Base-by-base conservation (phyloP, 2,329 filamentous ascomycete species). In the Domatiomyces catenatus region DNA sequence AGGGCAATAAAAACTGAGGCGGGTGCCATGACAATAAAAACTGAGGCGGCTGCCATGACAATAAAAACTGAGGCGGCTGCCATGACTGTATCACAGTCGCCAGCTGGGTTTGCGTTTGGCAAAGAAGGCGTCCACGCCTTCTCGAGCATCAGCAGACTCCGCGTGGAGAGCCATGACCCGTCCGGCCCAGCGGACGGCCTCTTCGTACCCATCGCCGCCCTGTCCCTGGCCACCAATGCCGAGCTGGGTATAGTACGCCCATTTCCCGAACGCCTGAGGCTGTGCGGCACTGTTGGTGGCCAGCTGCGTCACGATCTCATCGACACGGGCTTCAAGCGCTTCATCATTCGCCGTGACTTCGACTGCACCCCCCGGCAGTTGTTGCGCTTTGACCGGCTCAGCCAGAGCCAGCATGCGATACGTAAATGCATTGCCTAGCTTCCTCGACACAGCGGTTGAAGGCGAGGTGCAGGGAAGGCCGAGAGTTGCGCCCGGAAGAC, bases 401-500 rank as follows among this genome's bases (percentile, higher is more conserved):
- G 57, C 57, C 47, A 59, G 45, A 6, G 53, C 56, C 10, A 59
- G 53, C 57, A 59, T 59, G 18, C 52, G 50, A 48, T 58, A 59
- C 0, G 57, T 59, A 46, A 59, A 58, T 12, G 56, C 52, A 39
- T 51, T 49, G 8, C 57, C 57, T 17, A 59, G 50, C 44, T 50
- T 50, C 24, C 57, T 52, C 8, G 54, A 50, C 10, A 56, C 54
- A 3, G 57, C 54, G 3, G 57, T 59, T 8, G 56, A 55, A 1
- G 57, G 57, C 7, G 56, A 58, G 7, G 57, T 58, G 48, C 57
- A 59, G 1, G 57, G 57, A n/a, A 59, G 44, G 10, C 57, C 57
- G 4, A 59, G 52, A 7, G 52, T 52, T 19, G 56, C 56, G 15
- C 57, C 57, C 8, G 57, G 57, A 28, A 59, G 47, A 36, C 55